Evolutionary conservation across 768 basidiomycete species (phyloP).

Genomic region (Phlebiopsis flavidoalba): DNA sequence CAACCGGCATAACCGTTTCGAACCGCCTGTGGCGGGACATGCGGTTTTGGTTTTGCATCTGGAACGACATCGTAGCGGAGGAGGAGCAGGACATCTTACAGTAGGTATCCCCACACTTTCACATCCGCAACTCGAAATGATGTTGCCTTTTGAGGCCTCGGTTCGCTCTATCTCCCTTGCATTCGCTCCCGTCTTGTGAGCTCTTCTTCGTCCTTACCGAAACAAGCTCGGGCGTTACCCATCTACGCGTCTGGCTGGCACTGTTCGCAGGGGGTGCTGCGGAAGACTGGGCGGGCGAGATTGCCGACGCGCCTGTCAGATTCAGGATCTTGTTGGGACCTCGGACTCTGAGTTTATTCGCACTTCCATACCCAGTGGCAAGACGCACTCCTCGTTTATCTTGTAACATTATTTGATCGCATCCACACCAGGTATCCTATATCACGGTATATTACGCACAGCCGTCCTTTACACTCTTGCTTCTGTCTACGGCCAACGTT

Average conservation of each 20-base stretch:
- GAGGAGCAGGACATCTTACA: too few species aligned
- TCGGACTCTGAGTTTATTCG: conserved; percentile 12
- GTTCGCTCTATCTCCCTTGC: not conserved
- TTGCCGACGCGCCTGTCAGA: conserved; percentile 1
- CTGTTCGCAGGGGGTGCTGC: conserved; percentile 8
- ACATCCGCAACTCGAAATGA: not conserved
- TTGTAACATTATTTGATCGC: conserved; percentile 7
- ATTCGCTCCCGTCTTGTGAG: conserved; percentile 2
- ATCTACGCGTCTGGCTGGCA: not conserved
- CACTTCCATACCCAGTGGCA: not conserved
- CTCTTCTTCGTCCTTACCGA: conserved; percentile 1
- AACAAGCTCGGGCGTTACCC: not conserved
- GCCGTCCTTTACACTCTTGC: not conserved
- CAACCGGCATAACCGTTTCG: conserved; percentile 51
- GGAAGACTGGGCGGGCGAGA: conserved; percentile 7
- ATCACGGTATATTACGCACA: conserved; percentile 2
- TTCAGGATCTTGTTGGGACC: conserved; percentile 4
- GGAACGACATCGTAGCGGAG: conserved; percentile 43
- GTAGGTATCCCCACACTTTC: not conserved
- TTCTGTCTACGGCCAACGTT: conserved; percentile 9
- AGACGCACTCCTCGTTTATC: too few species aligned
- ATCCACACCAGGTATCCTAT: conserved; percentile 8
- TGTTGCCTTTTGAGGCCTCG: not conserved
- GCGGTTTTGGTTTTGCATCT: conserved; percentile 58
- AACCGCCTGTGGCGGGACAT: conserved; percentile 66